Conservation (phyloP, 2,329 filamentous ascomycete genomes). For the Aureobasidium sp. region DNA sequence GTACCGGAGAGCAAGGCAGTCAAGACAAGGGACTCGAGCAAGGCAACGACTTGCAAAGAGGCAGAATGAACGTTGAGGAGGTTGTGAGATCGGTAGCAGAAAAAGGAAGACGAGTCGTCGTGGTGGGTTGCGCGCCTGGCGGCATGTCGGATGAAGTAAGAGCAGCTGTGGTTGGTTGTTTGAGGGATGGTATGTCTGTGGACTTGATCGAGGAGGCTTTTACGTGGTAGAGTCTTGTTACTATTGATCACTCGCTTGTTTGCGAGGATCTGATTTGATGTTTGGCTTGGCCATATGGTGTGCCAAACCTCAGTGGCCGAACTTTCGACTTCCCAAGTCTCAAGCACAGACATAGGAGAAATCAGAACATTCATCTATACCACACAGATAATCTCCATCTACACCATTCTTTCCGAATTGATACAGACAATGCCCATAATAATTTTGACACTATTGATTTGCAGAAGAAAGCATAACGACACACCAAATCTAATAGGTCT, state of each 20-base stretch:
- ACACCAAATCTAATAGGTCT: constrained; percentile 21
- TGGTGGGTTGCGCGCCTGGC: constrained; percentile 38
- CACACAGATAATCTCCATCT: no score
- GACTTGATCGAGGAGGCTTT: constrained; percentile 21
- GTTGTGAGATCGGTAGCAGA: constrained; percentile 24
- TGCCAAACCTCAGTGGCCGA: no score
- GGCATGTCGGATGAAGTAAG: constrained; percentile 37
- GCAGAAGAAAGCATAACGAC: no score
- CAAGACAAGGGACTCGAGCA: constrained; percentile 29
- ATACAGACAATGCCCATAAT: no score
- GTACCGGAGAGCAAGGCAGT: background rate
- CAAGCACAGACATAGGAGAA: no score
- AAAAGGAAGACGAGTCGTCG: constrained; percentile 29
- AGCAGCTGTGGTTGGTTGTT: constrained; percentile 24
- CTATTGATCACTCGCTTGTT: background rate
- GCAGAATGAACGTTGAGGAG: background rate
- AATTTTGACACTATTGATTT: no score
- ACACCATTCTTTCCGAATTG: no score
- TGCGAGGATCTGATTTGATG: background rate
- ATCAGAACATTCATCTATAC: no score
- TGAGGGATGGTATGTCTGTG: constrained; percentile 16
- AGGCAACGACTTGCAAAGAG: constrained; percentile 22
- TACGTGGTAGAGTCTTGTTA: constrained; percentile 15
- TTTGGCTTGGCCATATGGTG: no score
- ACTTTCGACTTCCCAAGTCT: no score